Conservation (phyloP, 2,329 filamentous ascomycete species). For the Alternaria brassicae region DNA sequence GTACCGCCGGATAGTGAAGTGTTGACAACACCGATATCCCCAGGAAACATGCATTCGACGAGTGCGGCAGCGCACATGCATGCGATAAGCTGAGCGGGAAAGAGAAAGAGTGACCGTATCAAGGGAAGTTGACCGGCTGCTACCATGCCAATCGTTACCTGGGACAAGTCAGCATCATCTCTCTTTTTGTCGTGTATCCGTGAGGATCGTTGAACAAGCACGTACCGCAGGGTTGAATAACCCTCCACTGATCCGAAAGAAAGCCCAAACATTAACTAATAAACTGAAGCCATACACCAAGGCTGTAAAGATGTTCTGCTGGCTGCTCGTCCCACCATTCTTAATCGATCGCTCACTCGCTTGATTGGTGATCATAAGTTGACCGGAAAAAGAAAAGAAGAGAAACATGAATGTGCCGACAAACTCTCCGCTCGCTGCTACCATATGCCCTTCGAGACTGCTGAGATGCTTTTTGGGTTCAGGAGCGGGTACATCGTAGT, state of each 20-base stretch:
- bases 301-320: slow-evolving; percentile 36
- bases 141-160: slow-evolving; percentile 36
- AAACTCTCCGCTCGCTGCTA: slow-evolving; percentile 40
- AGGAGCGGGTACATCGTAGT: slow-evolving; percentile 5
- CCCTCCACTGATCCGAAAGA: slow-evolving; percentile 40
- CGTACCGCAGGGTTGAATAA: slow-evolving; percentile 31
- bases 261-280: slow-evolving; percentile 43
- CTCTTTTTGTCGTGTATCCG: neutral
- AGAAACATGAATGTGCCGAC: slow-evolving; percentile 45
- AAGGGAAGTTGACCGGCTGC: slow-evolving; percentile 26
- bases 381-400: slow-evolving; percentile 40
- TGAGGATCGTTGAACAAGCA: neutral
- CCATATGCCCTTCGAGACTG: slow-evolving; percentile 27
- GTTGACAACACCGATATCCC: slow-evolving; percentile 29
- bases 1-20: slow-evolving; percentile 23
- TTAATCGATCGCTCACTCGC: slow-evolving; percentile 20
- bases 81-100: slow-evolving; percentile 32
- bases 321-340: slow-evolving; percentile 27
- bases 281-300: slow-evolving; percentile 41
- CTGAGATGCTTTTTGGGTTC: slow-evolving; percentile 14
- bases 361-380: slow-evolving; percentile 34
- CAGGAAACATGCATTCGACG: slow-evolving; percentile 35
- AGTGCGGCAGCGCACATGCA: slow-evolving; percentile 35
- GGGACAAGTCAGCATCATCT: neutral
- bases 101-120: slow-evolving; percentile 28